phyloP scores from a whole-genome alignment of 192 early-diverging fungal genomes.

The Diversispora eburnea region DNA sequence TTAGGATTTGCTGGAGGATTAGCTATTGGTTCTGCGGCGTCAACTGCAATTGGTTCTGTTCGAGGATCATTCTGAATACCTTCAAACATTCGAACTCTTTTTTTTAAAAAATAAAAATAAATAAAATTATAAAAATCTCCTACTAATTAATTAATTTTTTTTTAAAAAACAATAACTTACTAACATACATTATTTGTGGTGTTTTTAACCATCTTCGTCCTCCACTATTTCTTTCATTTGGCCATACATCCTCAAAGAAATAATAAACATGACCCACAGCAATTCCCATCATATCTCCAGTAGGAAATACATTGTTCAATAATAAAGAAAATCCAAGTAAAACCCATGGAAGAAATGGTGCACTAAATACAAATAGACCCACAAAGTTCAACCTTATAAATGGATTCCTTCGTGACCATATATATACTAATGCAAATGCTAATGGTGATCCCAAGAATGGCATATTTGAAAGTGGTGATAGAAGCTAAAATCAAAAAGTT shows the following conservation, averaged over 20 bases:
- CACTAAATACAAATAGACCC: conserved; percentile 86
- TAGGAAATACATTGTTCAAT: conserved; percentile 74
- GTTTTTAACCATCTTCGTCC: conserved; percentile 52
- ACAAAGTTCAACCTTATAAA: conserved; percentile 82
- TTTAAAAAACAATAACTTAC: not conserved
- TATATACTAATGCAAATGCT: conserved; percentile 83
- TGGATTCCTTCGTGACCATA: conserved; percentile 98
- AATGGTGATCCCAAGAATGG: conserved; percentile 82
- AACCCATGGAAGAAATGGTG: conserved; percentile 90
- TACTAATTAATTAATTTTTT: not conserved
- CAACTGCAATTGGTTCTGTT: too few species aligned
- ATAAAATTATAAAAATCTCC: not conserved
- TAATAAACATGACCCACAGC: conserved; percentile 91
- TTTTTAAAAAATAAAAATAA: not conserved
- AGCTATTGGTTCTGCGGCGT: too few species aligned
- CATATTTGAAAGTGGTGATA: conserved; percentile 43
- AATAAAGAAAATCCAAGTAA: conserved; percentile 82
- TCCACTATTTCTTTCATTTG: conserved; percentile 59
- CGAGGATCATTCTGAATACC: not conserved
- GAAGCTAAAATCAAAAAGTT: conserved; percentile 20
- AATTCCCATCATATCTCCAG: conserved; percentile 79
- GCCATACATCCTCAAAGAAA: conserved; percentile 95
- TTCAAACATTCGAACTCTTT: conserved; percentile 9
- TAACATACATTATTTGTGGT: conserved; percentile 51
- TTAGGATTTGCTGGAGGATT: too few species aligned